Evolutionary conservation across 352 stramenopile species (phyloP).

Genomic region (Phytopythium mirpurense): DNA sequence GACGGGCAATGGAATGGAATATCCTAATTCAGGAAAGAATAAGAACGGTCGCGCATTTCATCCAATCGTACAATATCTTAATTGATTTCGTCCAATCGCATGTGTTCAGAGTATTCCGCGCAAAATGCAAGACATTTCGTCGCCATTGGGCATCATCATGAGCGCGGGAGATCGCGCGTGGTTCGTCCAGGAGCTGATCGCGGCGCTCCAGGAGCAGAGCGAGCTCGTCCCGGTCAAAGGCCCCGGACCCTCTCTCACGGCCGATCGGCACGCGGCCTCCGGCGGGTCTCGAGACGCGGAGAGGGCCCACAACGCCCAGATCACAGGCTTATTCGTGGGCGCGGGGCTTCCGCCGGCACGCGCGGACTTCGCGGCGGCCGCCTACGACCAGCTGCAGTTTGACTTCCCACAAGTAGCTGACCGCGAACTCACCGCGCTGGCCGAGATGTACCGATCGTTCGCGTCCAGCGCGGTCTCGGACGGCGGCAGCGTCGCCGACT

Average conservation of each 20-base stretch:
- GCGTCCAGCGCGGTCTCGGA: slow-evolving; percentile 10
- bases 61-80: not conserved
- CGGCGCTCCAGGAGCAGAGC: slow-evolving; percentile 46
- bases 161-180: slow-evolving; percentile 22
- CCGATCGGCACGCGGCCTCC: slow-evolving; percentile 6
- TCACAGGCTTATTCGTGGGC: slow-evolving; percentile 18
- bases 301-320: slow-evolving; percentile 8
- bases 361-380: slow-evolving; percentile 19
- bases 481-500: not conserved
- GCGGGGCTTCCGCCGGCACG: slow-evolving; percentile 3
- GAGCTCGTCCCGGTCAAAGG: slow-evolving; percentile 8
- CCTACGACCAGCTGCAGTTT: slow-evolving; percentile 49
- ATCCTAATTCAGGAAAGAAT: too few relatives aligned
- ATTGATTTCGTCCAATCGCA: not conserved
- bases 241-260: slow-evolving; percentile 1
- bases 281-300: slow-evolving; percentile 12
- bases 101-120: too few relatives aligned
- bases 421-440: slow-evolving; percentile 30
- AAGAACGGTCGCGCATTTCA: not conserved
- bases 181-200: slow-evolving; percentile 56
- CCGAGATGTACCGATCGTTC: slow-evolving; percentile 31
- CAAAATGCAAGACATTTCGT: not conserved
- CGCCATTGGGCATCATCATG: slow-evolving; percentile 12
- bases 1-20: too few relatives aligned
- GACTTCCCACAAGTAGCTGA: slow-evolving; percentile 45